Evolutionary conservation across 2,329 filamentous ascomycete genomes (phyloP), one percentile per base, ranked within the genome.

Genomic region (Penicillium sp.): DNA sequence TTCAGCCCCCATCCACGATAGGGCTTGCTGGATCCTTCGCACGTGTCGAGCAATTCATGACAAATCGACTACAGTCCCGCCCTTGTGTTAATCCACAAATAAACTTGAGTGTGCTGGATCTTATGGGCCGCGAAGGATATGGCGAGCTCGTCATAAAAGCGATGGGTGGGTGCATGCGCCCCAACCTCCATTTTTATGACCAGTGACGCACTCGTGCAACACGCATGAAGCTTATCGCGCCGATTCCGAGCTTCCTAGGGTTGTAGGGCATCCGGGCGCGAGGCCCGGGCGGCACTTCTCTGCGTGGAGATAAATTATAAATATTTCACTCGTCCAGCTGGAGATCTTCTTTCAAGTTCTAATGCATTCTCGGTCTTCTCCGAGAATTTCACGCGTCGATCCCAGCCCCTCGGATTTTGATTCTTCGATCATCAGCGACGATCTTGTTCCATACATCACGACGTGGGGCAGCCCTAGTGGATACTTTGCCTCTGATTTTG

Each of bases 201-300:
- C 26, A 41, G 45, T 51, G 44, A 55, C 27, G 44, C 44, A 55
- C 7, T 32, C 37, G 48, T 55, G 44, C 30, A 49, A 51, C 48
- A 24, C 7, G 24, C 26, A 40, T 23, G 18, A 32, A 45, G 24
- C 34, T 43, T 46, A 48, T 52, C 50, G n/a, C 13, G 23, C 30
- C 18, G 32, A 17, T 17, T 44, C 44, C 13, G 27, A 41, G 24
- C 5, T 42, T n/a, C n/a, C n/a, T n/a, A n/a, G n/a, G n/a, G n/a
- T n/a, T 18, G 17, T 15, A 18, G 10, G 17, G 17, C 20, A 18
- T 30, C 6, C 8, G 24, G 15, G 17, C 13, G 24, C 8, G 24
- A 42, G 36, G 18, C 18, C 23, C 34, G 34, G 34, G 18, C 20
- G 32, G 12, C 36, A 15, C 26, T 40, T 26, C 8, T 26, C n/a